Conservation (phyloP, 805 yeast genomes). For the Sugiyamaella smithiae region DNA sequence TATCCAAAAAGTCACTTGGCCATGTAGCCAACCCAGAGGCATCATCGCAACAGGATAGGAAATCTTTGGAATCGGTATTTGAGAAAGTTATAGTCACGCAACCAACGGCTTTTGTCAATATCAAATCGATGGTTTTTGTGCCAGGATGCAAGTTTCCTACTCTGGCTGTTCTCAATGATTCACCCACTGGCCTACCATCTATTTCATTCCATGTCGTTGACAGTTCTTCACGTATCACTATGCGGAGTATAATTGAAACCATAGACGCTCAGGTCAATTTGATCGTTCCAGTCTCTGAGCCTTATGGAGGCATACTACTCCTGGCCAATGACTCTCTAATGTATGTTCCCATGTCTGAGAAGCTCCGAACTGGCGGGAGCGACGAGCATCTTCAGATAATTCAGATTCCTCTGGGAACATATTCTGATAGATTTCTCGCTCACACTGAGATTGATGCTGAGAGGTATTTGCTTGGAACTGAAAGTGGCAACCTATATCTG, state of each 20-base stretch:
- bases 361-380: not conserved
- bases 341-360: slow-evolving; percentile 1
- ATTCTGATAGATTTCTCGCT: not conserved
- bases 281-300: slow-evolving; percentile 7
- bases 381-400: not conserved
- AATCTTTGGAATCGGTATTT: not conserved
- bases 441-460: slow-evolving; percentile 9
- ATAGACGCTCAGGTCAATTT: not conserved
- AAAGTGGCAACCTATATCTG: slow-evolving; percentile 13
- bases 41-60: not conserved
- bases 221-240: not conserved
- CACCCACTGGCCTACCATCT: not conserved
- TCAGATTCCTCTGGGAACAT: not conserved
- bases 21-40: not conserved
- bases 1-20: not conserved
- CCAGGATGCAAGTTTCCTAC: slow-evolving; percentile 8
- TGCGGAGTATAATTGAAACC: not conserved
- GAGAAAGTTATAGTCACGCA: not conserved
- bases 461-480: slow-evolving; percentile 10
- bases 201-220: slow-evolving; percentile 5
- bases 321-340: not conserved
- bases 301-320: slow-evolving; percentile 5
- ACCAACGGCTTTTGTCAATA: slow-evolving; percentile 9
- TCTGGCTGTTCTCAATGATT: slow-evolving; percentile 11
- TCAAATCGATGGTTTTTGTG: slow-evolving; percentile 5